These are phyloP conservation scores for Apiospora marii DNA, from an alignment of 2,329 filamentous ascomycete genomes.

Conservation along the genomic window DNA sequence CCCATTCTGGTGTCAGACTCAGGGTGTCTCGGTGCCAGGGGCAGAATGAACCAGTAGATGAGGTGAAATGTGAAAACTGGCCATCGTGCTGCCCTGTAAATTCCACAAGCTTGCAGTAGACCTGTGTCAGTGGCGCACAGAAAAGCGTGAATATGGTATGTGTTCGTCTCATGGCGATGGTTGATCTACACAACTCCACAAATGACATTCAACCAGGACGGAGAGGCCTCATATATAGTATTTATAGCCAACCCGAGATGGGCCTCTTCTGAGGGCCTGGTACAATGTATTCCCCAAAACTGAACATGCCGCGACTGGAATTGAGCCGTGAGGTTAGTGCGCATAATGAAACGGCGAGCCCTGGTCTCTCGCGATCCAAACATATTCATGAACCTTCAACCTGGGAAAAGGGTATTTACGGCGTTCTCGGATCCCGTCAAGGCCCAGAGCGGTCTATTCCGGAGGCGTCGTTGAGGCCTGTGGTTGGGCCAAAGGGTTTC, in stretches of 20 bases:
- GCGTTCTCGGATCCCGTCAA: not conserved
- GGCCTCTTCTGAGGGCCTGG: not conserved
- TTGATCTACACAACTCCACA: not conserved
- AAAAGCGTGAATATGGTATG: not conserved
- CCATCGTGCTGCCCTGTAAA: not conserved
- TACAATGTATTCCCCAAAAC: not conserved
- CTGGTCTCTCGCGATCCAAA: not conserved
- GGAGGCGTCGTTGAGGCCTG: not conserved
- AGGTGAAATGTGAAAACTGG: not conserved
- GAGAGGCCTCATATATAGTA: not conserved
- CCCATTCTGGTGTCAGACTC: not conserved
- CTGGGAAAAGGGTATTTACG: not conserved
- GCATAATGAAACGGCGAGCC: not conserved
- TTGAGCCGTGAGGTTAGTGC: not conserved
- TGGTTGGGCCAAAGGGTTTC: not conserved
- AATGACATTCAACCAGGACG: not conserved
- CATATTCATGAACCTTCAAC: not conserved
- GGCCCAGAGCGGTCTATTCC: not conserved
- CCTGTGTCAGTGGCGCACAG: not conserved
- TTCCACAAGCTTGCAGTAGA: not conserved
- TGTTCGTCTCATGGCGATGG: not conserved
- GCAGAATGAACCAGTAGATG: not conserved
- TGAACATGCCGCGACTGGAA: not conserved
- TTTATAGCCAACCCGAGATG: not conserved
- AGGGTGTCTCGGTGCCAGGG: not conserved